These are phyloP conservation scores for Wilhelminamyces savonicus DNA, from an alignment of 805 yeast species.

Conservation along the genomic window DNA sequence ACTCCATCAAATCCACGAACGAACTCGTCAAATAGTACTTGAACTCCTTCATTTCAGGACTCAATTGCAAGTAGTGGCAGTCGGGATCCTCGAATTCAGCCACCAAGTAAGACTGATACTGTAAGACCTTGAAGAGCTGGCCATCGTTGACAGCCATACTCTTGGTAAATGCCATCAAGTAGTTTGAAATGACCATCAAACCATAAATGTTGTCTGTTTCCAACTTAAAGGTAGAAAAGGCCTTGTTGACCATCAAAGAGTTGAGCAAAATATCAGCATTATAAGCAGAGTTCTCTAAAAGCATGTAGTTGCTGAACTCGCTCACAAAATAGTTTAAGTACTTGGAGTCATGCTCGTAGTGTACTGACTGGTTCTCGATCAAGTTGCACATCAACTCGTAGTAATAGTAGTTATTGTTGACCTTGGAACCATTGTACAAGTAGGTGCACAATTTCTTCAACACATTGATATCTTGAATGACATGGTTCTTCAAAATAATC, in stretches of 20 bases:
- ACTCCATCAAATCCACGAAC: slow-evolving; percentile 7
- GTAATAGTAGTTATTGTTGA: slow-evolving; percentile 15
- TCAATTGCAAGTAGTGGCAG: slow-evolving; percentile 27
- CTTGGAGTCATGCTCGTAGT: slow-evolving; percentile 12
- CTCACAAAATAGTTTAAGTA: slow-evolving; percentile 24
- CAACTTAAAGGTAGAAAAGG: slow-evolving; percentile 19
- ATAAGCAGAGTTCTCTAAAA: slow-evolving; percentile 7
- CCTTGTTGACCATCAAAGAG: slow-evolving; percentile 21
- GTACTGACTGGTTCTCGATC: slow-evolving; percentile 27
- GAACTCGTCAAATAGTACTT: slow-evolving; percentile 9
- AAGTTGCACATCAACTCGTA: slow-evolving; percentile 25
- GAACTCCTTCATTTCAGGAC: slow-evolving; percentile 15
- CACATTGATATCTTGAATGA: slow-evolving; percentile 20
- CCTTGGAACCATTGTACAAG: slow-evolving; percentile 19
- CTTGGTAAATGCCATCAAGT: slow-evolving; percentile 11
- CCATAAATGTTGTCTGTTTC: slow-evolving; percentile 28
- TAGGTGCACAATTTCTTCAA: slow-evolving; percentile 24
- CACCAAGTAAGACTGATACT: slow-evolving; percentile 23
- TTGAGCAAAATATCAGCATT: slow-evolving; percentile 18
- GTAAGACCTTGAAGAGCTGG: slow-evolving; percentile 13
- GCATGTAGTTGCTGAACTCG: slow-evolving; percentile 19
- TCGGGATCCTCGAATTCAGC: slow-evolving; percentile 35
- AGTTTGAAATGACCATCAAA: slow-evolving; percentile 16
- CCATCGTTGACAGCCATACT: slow-evolving; percentile 3
- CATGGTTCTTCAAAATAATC: slow-evolving; percentile 23